phyloP scores from a whole-genome alignment of 345 rosid species.

The Gossypium stocksii region DNA sequence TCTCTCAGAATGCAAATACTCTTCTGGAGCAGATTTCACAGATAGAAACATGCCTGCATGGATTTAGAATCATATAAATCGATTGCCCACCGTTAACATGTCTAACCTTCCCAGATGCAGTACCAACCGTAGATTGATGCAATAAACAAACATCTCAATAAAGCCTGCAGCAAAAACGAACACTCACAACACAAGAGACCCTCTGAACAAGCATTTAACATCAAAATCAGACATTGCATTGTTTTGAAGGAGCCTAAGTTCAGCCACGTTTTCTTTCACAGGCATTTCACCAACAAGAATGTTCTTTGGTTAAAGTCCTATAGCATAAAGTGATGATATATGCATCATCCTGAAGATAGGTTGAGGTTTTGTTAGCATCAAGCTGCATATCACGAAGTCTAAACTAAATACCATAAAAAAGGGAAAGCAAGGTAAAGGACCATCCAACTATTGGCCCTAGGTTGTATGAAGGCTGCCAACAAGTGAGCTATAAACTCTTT shows the following conservation, averaged over 20 bases:
- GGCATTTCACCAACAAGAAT: not conserved
- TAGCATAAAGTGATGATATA: not conserved
- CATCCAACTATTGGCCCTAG: not conserved
- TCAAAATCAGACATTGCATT: not conserved
- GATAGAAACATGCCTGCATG: not conserved
- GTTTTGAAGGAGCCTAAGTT: not conserved
- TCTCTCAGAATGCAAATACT: not conserved
- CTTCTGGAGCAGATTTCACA: not conserved
- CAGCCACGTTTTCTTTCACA: not conserved
- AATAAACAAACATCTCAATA: not conserved
- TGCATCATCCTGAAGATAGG: not conserved
- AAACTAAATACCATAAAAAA: not conserved
- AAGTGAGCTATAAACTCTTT: slow-evolving; percentile 66
- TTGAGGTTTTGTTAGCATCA: slow-evolving; percentile 4
- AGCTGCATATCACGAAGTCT: not conserved
- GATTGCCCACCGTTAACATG: not conserved
- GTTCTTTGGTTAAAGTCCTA: not conserved
- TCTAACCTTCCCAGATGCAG: not conserved
- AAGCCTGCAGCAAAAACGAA: not conserved
- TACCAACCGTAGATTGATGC: not conserved
- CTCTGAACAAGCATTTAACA: not conserved
- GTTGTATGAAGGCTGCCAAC: slow-evolving; percentile 55
- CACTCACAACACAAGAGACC: not conserved
- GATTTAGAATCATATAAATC: not conserved
- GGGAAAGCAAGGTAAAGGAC: not conserved